Base-by-base conservation (phyloP, 2,329 filamentous ascomycete species). In the Graphilbum ipis-grandicollis region DNA sequence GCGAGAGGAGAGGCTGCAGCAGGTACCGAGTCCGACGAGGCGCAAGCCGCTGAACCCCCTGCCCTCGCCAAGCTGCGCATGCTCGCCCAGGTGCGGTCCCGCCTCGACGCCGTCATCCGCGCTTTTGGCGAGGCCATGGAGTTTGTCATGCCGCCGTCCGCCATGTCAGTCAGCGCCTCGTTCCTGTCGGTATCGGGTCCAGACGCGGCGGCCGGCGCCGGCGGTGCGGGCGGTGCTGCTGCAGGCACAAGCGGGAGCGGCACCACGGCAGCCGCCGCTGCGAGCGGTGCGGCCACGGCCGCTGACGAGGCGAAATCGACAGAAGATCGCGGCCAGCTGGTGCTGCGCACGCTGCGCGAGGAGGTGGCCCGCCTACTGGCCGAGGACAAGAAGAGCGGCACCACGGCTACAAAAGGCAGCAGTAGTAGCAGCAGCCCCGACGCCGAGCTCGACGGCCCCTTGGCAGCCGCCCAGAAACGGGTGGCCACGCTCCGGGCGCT, bases 121-220 rank as follows among this genome's bases (percentile, higher is more conserved):
- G 79, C 78, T 1, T 98, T 98, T 54, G 88, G 86, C 30, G 79
- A 92, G 48, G 88, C 90, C 23, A 93, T 96, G 82, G 79, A 92
- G 47, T 96, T 93, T 68, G 79, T 83, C 1, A 74, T 94, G 35
- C 83, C 88, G 1, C 86, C 88, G 0, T 92, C 82, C 0, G 85
- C 93, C 51, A 59, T 86, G 12, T 88, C 81, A 0, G 71, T 92
- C 39, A 72, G 78, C 33, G 88, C 83, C 1, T 85, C 81, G 0
- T 85, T 94, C 50, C 74, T 94, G 33, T 92, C 83, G 6, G 84
- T 94, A 12, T 93, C 86, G 0, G 83, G 80, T 0, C 86, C 88
- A 0, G 81, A 88, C 38, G 69, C 75, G 0, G 76, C 18, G 18
- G n/a, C 21, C 5, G 28, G 8, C 21, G 14, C 19, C 30, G n/a